Conservation (phyloP, 148 eudicot genomes). For the Rhododendron henanense region DNA sequence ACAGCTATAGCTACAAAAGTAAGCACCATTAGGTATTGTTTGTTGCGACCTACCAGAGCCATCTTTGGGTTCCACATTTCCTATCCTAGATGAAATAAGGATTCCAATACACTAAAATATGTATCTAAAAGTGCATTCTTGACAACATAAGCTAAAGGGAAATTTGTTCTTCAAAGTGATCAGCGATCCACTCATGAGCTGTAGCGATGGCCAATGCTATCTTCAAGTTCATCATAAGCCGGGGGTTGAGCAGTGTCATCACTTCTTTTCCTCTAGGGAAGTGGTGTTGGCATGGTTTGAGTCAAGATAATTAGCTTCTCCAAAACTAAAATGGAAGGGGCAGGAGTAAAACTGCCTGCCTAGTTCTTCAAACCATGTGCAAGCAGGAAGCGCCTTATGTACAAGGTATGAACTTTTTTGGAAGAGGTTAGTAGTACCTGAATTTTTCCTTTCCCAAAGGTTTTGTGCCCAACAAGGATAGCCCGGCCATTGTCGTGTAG, state of each 20-base stretch:
- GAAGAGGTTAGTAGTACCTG: slow-evolving; percentile 44
- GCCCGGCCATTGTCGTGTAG: slow-evolving; percentile 95
- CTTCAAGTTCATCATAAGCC: background rate
- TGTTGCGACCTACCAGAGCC: background rate
- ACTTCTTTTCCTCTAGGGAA: background rate
- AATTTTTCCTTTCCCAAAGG: slow-evolving; percentile 92
- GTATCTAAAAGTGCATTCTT: background rate
- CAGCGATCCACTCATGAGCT: background rate
- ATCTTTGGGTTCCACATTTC: background rate
- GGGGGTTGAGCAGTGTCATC: background rate
- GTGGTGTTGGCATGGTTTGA: background rate
- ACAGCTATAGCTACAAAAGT: background rate
- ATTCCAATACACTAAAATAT: background rate
- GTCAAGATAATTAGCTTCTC: background rate
- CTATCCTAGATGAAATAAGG: background rate
- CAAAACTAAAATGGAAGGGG: background rate
- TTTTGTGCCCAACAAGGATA: slow-evolving; percentile 74
- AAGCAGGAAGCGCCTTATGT: background rate
- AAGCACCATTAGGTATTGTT: background rate
- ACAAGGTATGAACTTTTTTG: background rate
- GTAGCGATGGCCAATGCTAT: background rate
- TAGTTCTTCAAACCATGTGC: background rate
- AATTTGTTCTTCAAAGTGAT: background rate
- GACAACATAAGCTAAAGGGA: background rate
- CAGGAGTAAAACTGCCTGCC: background rate